A percentile compares a stretch with the other conserved stretches of the same genome.
These are phyloP conservation scores for Pseudonectria buxi DNA, from an alignment of 2,329 filamentous ascomycete species.

Conservation along the genomic window DNA sequence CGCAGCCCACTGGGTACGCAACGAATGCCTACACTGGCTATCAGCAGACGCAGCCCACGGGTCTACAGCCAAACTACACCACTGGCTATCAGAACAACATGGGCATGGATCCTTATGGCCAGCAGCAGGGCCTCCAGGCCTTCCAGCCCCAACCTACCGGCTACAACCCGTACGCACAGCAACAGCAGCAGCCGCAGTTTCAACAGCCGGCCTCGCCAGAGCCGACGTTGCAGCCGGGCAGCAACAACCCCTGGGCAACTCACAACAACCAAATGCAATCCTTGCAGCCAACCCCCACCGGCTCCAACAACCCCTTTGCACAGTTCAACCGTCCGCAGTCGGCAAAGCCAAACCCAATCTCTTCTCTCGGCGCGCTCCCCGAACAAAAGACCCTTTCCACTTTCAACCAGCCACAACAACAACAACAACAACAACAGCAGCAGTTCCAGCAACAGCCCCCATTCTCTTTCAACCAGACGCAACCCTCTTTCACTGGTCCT, in stretches of 20 bases:
- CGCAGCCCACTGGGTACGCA: constrained; percentile 72
- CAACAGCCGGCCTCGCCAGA: constrained; percentile 45
- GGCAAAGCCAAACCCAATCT: constrained; percentile 46
- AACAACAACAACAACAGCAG: constrained; percentile 39
- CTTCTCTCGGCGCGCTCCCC: constrained; percentile 67
- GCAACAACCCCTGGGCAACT: constrained; percentile 89
- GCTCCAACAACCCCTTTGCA: constrained; percentile 97
- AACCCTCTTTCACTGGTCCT: constrained; percentile 28
- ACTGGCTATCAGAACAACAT: constrained; percentile 65
- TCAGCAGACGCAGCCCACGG: constrained; percentile 39
- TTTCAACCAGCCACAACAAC: constrained; percentile 45
- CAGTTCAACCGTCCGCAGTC: constrained; percentile 58
- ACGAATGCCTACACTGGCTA: constrained; percentile 50
- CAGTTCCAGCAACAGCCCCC: constrained; percentile 33
- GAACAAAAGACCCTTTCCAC: constrained; percentile 72
- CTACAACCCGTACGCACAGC: constrained; percentile 47
- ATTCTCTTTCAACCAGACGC: constrained; percentile 21
- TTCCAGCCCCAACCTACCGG: constrained; percentile 47
- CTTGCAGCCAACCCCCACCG: constrained; percentile 77
- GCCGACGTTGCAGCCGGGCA: constrained; percentile 64
- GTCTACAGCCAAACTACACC: constrained; percentile 52
- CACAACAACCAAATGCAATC: constrained; percentile 50
- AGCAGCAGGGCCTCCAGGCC: constrained; percentile 34
- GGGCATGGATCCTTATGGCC: constrained; percentile 63
- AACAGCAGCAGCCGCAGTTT: constrained; percentile 30